Base-by-base conservation (phyloP, 2,329 filamentous ascomycete species). In the Leptodontidium sp. region DNA sequence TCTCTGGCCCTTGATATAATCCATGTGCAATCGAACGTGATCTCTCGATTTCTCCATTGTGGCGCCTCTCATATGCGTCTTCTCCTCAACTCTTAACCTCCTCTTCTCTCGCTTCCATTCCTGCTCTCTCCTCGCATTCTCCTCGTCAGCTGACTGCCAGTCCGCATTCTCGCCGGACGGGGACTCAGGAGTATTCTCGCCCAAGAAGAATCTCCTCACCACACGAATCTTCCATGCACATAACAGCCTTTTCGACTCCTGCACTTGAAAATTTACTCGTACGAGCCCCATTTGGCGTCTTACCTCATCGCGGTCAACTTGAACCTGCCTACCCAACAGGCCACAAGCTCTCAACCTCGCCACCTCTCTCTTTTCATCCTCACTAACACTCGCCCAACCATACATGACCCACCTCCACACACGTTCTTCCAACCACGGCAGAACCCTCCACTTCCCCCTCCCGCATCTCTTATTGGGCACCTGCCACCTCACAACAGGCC, bases 401-500 rank as follows among this genome's bases (percentile, higher is more conserved):
- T 24, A 21, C 7, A 15, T 17, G 4, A 29, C 21, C 11, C 21
- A 12, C 2, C 1, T 2, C 38, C 52, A 55, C 17, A 55, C 14
- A n/a, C 2, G 9, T 6, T 11, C 11, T 14, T 8, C 14, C 5
- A 59, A 8, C 1, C 9, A 5, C 6, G 57, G 57, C 11, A 45
- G 15, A 1, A 43, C 21, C 29, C 14, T 59, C 57, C 38, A 59
- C 38, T 29, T 59, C 38, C 57, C 57, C 7, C 57, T 59, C 38
- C 57, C 38, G 26, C 21, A 45, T 12, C 57, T 45, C 38, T 4
- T 43, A 45, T 59, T 59, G 4, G 38, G 38, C 5, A 59, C 38
- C 57, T 59, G 38, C 57, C 57, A 59, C 11, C 55, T 43, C 9
- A 59, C 38, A 40, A 26, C 35, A n/a, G 38, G 55, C 35, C 32